Evolutionary conservation across 2,329 filamentous ascomycete species (phyloP).

Genomic region (Colletotrichum euphorbiae): DNA sequence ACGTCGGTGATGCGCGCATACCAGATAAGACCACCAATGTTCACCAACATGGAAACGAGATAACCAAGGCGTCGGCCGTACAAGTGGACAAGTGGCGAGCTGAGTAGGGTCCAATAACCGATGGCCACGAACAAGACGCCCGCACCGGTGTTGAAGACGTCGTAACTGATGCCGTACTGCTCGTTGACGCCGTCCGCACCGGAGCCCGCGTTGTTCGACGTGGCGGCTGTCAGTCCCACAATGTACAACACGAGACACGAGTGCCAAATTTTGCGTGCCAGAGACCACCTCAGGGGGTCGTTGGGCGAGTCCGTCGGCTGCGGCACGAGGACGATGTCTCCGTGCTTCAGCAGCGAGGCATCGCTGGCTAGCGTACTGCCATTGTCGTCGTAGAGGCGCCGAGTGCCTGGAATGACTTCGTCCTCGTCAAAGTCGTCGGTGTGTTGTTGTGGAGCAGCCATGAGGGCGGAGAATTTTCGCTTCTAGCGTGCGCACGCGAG

Average conservation of each 20-base stretch:
- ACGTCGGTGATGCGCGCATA: slow-evolving; percentile 58
- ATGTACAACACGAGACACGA: slow-evolving; percentile 64
- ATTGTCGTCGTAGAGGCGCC: slow-evolving; percentile 33
- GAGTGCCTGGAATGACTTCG: slow-evolving; percentile 36
- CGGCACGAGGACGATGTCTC: slow-evolving; percentile 64
- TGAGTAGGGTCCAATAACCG: slow-evolving; percentile 65
- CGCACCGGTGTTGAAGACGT: slow-evolving; percentile 66
- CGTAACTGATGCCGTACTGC: slow-evolving; percentile 63
- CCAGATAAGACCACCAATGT: slow-evolving; percentile 65
- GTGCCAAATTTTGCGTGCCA: slow-evolving; percentile 60
- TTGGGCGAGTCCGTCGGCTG: slow-evolving; percentile 64
- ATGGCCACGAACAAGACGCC: slow-evolving; percentile 67
- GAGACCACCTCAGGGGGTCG: slow-evolving; percentile 64
- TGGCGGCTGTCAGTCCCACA: slow-evolving; percentile 66
- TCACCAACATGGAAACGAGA: slow-evolving; percentile 61
- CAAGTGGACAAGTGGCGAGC: slow-evolving; percentile 63
- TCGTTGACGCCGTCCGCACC: slow-evolving; percentile 62
- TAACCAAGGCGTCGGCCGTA: slow-evolving; percentile 68
- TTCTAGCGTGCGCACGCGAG: slow-evolving; percentile 9
- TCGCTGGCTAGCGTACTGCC: slow-evolving; percentile 22
- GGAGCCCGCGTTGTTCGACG: slow-evolving; percentile 66
- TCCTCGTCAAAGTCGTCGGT: slow-evolving; percentile 1
- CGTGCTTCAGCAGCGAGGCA: slow-evolving; percentile 42
- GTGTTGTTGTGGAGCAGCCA: slow-evolving; percentile 30
- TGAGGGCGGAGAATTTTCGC: slow-evolving; percentile 8